Evolutionary conservation across 2,329 filamentous ascomycete species (phyloP).

Genomic region (Arthrinium phaeospermum): DNA sequence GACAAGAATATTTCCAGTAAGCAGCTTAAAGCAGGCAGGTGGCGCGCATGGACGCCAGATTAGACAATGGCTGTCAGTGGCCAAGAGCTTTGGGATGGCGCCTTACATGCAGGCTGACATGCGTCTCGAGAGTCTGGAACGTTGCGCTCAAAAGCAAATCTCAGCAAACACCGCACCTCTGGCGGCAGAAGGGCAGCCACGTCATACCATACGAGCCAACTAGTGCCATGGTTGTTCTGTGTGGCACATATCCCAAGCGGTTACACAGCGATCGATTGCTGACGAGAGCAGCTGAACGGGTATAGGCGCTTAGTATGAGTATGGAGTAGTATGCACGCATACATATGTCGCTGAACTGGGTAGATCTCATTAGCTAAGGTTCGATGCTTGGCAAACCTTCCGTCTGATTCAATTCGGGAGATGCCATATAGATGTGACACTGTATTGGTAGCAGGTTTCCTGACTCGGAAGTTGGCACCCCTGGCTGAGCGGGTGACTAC

Average conservation of each 20-base stretch:
- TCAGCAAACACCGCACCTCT: not conserved
- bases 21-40: not conserved
- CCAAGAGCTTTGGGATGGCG: not conserved
- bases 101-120: conserved; percentile 17
- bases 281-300: not conserved
- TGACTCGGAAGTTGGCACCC: not conserved
- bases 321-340: too few relatives aligned
- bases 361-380: conserved; percentile 12
- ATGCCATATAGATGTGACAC: not conserved
- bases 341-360: too few relatives aligned
- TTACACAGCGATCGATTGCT: not conserved
- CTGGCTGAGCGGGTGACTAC: not conserved
- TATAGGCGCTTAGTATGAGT: not conserved
- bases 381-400: conserved; percentile 2
- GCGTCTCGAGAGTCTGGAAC: conserved; percentile 2
- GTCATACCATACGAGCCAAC: conserved; percentile 5
- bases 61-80: not conserved
- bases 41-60: not conserved
- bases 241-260: not conserved
- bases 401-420: conserved; percentile 9
- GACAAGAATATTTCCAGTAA: not conserved
- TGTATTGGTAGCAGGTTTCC: not conserved
- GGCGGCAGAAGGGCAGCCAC: conserved; percentile 2
- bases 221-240: not conserved
- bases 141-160: not conserved